Evolutionary conservation across 768 basidiomycete genomes (phyloP).

Genomic region (Lentinula aciculospora): DNA sequence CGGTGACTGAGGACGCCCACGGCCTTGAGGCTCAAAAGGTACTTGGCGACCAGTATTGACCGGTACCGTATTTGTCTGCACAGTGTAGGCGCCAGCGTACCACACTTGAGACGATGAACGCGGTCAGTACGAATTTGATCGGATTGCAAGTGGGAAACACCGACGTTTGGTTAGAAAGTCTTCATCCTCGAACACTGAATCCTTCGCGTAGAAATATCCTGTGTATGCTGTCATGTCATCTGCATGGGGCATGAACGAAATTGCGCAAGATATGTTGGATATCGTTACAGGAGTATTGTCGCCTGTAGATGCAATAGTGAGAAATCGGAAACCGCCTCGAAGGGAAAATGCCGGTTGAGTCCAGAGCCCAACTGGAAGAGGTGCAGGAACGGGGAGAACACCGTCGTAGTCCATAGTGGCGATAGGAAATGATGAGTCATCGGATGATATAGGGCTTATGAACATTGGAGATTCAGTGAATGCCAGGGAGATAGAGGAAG

Average conservation of each 20-base stretch:
- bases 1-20: constrained; percentile 17
- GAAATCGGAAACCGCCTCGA: constrained; percentile 25
- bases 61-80: constrained; percentile 17
- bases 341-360: constrained; percentile 39
- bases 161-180: constrained; percentile 31
- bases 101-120: constrained; percentile 23
- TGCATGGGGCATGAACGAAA: constrained; percentile 30
- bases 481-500: constrained; percentile 39
- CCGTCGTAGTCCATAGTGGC: constrained; percentile 35
- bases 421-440: constrained; percentile 47
- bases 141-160: neutral
- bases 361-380: constrained; percentile 35
- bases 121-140: neutral
- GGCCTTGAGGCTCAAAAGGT: constrained; percentile 38
- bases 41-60: constrained; percentile 45
- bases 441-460: constrained; percentile 46
- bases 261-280: constrained; percentile 26
- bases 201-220: constrained; percentile 30
- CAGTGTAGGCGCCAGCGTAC: constrained; percentile 15
- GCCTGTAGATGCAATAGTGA: constrained; percentile 17
- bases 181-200: constrained; percentile 23
- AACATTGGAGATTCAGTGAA: constrained; percentile 56
- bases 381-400: constrained; percentile 33
- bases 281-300: constrained; percentile 17
- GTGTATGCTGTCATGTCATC: constrained; percentile 26